Percentiles rank a stretch among this genome's conserved stretches.
These are phyloP conservation scores for Aspergillus sclerotialis DNA, from an alignment of 2,329 filamentous ascomycete species.

Conservation along the genomic window DNA sequence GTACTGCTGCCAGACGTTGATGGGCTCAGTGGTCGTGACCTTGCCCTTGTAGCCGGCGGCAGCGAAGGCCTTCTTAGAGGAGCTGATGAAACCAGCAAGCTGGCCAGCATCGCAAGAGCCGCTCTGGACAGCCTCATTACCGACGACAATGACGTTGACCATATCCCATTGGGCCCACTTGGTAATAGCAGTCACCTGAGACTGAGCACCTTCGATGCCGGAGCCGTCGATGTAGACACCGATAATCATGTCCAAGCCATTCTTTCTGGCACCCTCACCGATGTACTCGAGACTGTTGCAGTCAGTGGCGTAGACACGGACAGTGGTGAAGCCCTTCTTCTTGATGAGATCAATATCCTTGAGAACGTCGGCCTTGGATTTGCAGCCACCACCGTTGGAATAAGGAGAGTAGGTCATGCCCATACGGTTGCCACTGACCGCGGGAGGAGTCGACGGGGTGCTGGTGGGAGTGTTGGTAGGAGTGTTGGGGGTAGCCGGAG, in stretches of 20 bases:
- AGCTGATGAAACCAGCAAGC: constrained; percentile 64
- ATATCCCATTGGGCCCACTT: constrained; percentile 67
- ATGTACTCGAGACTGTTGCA: constrained; percentile 74
- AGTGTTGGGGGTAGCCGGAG: constrained; percentile 13
- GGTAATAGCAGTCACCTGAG: constrained; percentile 68
- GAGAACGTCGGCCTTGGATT: constrained; percentile 51
- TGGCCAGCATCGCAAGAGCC: constrained; percentile 56
- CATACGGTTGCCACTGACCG: constrained; percentile 46
- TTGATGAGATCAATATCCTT: constrained; percentile 58
- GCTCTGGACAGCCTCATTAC: constrained; percentile 85
- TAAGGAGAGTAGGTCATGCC: constrained; percentile 79
- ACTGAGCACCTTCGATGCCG: constrained; percentile 55
- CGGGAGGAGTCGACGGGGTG: constrained; percentile 16
- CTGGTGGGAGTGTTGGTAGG: constrained; percentile 15
- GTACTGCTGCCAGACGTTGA: constrained; percentile 65
- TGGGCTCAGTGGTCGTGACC: constrained; percentile 79
- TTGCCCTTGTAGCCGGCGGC: constrained; percentile 63
- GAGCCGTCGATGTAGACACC: constrained; percentile 74
- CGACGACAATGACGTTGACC: constrained; percentile 74
- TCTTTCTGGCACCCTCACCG: constrained; percentile 57
- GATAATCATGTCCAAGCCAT: constrained; percentile 72
- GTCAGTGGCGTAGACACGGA: constrained; percentile 89
- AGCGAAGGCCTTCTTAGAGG: constrained; percentile 58
- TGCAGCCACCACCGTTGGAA: constrained; percentile 54
- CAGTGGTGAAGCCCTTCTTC: constrained; percentile 57